A percentile compares a stretch with the other conserved stretches of the same genome.
These are phyloP conservation scores for Volvox africanus DNA, from an alignment of 139 green algal genomes.

Conservation along the genomic window DNA sequence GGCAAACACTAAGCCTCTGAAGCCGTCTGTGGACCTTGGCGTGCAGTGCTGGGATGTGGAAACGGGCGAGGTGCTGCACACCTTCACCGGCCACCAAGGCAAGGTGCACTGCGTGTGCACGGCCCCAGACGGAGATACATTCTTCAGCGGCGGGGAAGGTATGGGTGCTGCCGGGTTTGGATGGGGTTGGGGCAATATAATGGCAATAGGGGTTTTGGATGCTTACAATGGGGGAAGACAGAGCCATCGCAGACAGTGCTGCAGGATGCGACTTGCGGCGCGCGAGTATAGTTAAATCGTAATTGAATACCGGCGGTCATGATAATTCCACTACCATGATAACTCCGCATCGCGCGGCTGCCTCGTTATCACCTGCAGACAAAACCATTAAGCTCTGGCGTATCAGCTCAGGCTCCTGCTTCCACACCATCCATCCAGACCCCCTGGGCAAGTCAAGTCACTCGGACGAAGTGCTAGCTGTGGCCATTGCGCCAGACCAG, in stretches of 20 bases:
- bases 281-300: too few species aligned
- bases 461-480: constrained; percentile 57
- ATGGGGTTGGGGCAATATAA: too few species aligned
- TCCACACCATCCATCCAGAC: constrained; percentile 50
- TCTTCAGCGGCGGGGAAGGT: constrained; percentile 48
- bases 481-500: constrained; percentile 54
- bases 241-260: too few species aligned
- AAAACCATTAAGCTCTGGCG: constrained; percentile 62
- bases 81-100: constrained; percentile 61
- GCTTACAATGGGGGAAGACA: too few species aligned
- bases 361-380: constrained; percentile 18
- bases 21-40: neutral
- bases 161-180: neutral
- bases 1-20: neutral
- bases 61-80: constrained; percentile 48
- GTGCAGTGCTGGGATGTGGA: constrained; percentile 59
- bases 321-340: too few species aligned
- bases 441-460: constrained; percentile 44
- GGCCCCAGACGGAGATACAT: constrained; percentile 51
- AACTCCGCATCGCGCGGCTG: too few species aligned
- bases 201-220: too few species aligned
- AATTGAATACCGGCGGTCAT: too few species aligned
- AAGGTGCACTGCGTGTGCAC: constrained; percentile 63
- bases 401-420: constrained; percentile 53
- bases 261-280: too few species aligned